Percentiles rank a stretch among this genome's conserved stretches.
Conservation (phyloP, 257 asterid genomes). For the Solanum pimpinellifolium region DNA sequence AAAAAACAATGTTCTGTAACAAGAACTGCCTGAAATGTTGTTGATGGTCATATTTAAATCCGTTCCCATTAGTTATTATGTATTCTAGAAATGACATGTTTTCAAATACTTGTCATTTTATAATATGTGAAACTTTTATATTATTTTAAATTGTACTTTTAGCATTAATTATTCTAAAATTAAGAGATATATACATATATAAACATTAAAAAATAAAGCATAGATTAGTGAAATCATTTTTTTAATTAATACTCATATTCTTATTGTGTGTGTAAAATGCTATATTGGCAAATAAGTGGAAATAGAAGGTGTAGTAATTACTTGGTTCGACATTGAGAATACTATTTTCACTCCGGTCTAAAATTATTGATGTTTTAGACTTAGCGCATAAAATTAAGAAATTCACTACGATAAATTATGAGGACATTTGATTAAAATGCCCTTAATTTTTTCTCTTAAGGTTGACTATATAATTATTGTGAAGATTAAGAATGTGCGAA, state of each 20-base stretch:
- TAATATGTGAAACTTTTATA: no score
- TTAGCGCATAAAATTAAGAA: neutral
- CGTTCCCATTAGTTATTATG: neutral
- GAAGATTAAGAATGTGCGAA: neutral
- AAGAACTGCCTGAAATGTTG: no score
- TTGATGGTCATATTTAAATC: neutral
- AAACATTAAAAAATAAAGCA: neutral
- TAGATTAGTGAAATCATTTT: neutral
- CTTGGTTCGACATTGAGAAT: neutral
- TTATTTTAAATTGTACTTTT: no score
- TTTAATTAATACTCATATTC: neutral
- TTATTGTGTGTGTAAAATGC: neutral
- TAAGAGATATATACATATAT: neutral
- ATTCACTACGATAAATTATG: neutral
- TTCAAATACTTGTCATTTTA: neutral
- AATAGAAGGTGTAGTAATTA: neutral
- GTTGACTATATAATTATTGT: neutral
- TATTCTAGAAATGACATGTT: neutral
- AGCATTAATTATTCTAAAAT: no score
- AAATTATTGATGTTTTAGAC: neutral
- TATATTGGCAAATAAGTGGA: neutral
- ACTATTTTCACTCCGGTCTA: neutral
- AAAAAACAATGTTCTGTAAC: neutral
- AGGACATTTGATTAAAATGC: neutral
- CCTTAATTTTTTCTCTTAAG: neutral